Evolutionary conservation across 352 stramenopile genomes (phyloP), one percentile per base, ranked within the genome.

Genomic region (Aphanomyces stellatus): DNA sequence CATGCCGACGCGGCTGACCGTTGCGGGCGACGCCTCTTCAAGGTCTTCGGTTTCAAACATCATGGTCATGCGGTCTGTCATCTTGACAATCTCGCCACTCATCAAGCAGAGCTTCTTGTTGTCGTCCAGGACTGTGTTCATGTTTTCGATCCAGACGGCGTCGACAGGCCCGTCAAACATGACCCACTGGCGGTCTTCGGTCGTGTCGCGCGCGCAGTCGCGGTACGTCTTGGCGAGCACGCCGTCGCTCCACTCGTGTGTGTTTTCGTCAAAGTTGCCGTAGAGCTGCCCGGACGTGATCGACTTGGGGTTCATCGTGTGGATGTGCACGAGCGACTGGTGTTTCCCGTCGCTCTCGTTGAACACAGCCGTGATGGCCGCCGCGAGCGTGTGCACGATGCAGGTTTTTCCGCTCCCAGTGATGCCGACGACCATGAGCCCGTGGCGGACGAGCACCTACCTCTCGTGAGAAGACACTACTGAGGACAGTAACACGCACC

Each of bases 21-120:
- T 98, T 15, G 92, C 92, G 5, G 85, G 87, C 0, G 82, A 93
- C 0, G 88, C 88, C 37, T 91, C 84, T 61, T 91, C 83, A 0
- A 98, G 76, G 55, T 98, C 91, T 69, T 97, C 93, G 0, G 91
- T 93, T 71, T 98, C 92, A 66, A 98, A 98, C 71, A 98, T 96
- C 88, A 98, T 97, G n/a, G 82, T 87, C 91, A 98, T 98, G 7
- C 83, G 76, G 19, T 96, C 88, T 7, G 85, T 96, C 92, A 98
- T 98, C 27, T 93, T 95, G 28, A 98, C 92, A 70, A 97, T 97
- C 70, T 98, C 92, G 5, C 92, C 92, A 55, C 83, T 95, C 88
- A 97, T 97, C 6, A 98, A 72, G 46, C 91, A 98, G 4, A 98
- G 78, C 73, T 97, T 97, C 73, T 96, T 96, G 78, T 96, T 97